Conservation (phyloP, 2,329 filamentous ascomycete genomes). For the Penicillium freii region DNA sequence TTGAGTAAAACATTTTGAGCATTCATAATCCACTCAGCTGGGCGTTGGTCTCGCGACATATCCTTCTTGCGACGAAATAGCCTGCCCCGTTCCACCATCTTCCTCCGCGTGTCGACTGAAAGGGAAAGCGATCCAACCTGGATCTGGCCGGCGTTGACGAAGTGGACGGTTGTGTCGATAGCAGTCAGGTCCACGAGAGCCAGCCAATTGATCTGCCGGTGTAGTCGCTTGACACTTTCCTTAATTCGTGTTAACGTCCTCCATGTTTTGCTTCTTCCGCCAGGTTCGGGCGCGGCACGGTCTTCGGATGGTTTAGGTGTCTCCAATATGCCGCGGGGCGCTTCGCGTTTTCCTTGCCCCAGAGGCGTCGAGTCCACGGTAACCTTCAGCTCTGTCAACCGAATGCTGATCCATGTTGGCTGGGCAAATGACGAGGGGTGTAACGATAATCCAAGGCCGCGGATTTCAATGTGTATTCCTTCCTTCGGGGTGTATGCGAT, state of each 20-base stretch:
- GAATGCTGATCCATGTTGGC: conserved; percentile 92
- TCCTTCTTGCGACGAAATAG: conserved; percentile 79
- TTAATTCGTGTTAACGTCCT: conserved; percentile 73
- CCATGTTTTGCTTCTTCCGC: conserved; percentile 70
- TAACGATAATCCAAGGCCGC: conserved; percentile 80
- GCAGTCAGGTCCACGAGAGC: conserved; percentile 85
- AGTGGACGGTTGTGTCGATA: conserved; percentile 71
- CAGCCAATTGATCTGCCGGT: conserved; percentile 84
- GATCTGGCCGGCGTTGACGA: conserved; percentile 78
- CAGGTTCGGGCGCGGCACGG: conserved; percentile 17
- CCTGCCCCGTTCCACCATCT: conserved; percentile 85
- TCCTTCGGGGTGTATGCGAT: conserved; percentile 86
- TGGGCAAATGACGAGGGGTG: conserved; percentile 96
- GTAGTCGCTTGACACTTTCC: conserved; percentile 80
- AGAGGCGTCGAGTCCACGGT: conserved; percentile 74
- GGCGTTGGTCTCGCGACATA: conserved; percentile 61
- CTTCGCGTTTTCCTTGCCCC: conserved; percentile 25
- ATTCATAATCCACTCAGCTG: conserved; percentile 92
- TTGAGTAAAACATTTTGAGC: conserved; percentile 85
- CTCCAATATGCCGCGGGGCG: conserved; percentile 21
- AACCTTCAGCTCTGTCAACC: conserved; percentile 79
- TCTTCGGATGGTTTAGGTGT: conserved; percentile 27
- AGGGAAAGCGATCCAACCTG: conserved; percentile 82
- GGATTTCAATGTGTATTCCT: conserved; percentile 84
- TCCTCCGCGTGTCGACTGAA: conserved; percentile 84